Evolutionary conservation across 768 basidiomycete genomes (phyloP).

Genomic region (Trametes elegans): DNA sequence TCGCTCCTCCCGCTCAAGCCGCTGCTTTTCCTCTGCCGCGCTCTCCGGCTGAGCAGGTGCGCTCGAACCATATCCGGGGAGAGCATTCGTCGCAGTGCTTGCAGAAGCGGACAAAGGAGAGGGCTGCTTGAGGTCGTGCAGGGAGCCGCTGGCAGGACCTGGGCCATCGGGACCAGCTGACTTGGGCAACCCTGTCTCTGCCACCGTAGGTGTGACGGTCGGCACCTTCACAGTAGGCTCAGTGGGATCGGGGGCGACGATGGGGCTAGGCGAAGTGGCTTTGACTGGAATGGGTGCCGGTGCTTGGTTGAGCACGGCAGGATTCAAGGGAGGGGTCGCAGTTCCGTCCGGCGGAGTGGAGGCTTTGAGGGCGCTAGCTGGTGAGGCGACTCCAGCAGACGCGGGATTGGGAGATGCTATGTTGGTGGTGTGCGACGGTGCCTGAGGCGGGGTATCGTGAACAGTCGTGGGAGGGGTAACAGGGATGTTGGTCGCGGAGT

Average conservation of each 20-base stretch:
- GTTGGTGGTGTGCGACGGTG: conserved; percentile 14
- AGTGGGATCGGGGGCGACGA: conserved; percentile 31
- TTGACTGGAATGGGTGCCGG: conserved; percentile 27
- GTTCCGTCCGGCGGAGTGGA: conserved; percentile 18
- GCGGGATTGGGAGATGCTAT: conserved; percentile 7
- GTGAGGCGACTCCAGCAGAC: background rate
- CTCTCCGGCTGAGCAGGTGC: conserved; percentile 35
- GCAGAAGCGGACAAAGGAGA: conserved; percentile 3
- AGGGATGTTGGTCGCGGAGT: conserved; percentile 34
- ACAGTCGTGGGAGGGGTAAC: conserved; percentile 40
- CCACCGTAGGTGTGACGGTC: conserved; percentile 56
- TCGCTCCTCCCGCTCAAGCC: conserved; percentile 47
- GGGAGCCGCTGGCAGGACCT: conserved; percentile 64
- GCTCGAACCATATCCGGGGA: conserved; percentile 26
- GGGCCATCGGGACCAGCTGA: conserved; percentile 57
- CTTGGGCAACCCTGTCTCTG: conserved; percentile 77
- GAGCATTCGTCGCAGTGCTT: background rate
- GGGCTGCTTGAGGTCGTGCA: conserved; percentile 45
- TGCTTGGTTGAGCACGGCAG: conserved; percentile 29
- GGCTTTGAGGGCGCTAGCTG: background rate
- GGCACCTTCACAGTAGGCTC: conserved; percentile 32
- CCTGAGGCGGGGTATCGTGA: conserved; percentile 15
- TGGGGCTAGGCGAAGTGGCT: conserved; percentile 18
- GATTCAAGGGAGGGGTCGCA: conserved; percentile 30
- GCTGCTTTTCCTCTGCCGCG: conserved; percentile 64